Conservation (phyloP, 495 filamentous ascomycete species). For the Cercophora samala region DNA sequence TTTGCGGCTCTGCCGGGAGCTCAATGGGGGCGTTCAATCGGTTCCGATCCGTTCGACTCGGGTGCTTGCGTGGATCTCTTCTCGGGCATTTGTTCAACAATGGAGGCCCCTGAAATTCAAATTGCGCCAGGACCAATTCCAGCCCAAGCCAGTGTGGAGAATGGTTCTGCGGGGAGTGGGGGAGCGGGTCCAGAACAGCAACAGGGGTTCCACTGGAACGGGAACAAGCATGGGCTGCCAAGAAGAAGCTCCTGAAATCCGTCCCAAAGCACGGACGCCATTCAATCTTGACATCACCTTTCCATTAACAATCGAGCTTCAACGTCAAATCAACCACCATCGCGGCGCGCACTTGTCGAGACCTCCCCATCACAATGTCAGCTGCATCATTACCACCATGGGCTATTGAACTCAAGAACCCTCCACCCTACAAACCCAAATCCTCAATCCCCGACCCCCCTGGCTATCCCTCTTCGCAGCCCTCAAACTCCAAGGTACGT, state of each 20-base stretch:
- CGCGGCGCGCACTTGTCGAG: conserved; percentile 1
- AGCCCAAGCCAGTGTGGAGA: not conserved
- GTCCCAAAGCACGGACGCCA: conserved; percentile 16
- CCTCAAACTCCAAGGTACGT: conserved; percentile 54
- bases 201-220: conserved; percentile 14
- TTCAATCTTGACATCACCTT: conserved; percentile 24
- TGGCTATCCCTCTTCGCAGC: conserved; percentile 63
- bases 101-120: conserved; percentile 8
- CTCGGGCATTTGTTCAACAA: conserved; percentile 2
- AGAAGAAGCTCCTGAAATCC: conserved; percentile 4
- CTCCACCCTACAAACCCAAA: conserved; percentile 57
- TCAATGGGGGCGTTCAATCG: not conserved
- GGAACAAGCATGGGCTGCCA: conserved; percentile 22
- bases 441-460: conserved; percentile 77
- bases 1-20: not conserved
- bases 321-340: not conserved
- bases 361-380: conserved; percentile 5
- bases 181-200: not conserved
- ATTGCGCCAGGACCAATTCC: not conserved
- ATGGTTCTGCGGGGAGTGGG: not conserved
- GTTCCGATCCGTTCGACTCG: not conserved
- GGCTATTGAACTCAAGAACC: conserved; percentile 70
- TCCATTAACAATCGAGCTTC: not conserved
- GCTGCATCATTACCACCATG: conserved; percentile 54
- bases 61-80: not conserved